phyloP scores from a whole-genome alignment of 1,284 basidiomycete genomes.

The Melanopsichium pennsylvanicum region DNA sequence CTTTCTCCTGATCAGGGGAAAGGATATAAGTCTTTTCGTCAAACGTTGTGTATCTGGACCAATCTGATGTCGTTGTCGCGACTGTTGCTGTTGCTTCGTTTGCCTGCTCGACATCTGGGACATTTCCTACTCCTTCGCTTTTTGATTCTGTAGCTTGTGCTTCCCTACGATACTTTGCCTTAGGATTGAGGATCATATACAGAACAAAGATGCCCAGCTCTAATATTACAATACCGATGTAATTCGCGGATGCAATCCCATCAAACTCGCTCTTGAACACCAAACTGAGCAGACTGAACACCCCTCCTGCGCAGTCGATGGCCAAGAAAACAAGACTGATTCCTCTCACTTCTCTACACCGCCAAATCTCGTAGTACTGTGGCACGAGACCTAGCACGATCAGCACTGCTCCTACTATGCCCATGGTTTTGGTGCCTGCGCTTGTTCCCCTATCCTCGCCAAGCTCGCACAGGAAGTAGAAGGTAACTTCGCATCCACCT shows the following conservation, averaged over 20 bases:
- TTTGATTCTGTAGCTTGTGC: constrained; percentile 1
- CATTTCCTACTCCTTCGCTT: not conserved
- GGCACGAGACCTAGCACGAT: constrained; percentile 74
- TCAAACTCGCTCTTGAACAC: constrained; percentile 76
- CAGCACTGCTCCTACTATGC: constrained; percentile 73
- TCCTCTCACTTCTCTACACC: constrained; percentile 75
- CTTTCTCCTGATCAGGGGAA: too few relatives aligned
- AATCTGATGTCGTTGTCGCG: constrained; percentile 11
- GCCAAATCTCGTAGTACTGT: constrained; percentile 75
- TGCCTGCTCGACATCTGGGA: constrained; percentile 4
- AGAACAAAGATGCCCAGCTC: constrained; percentile 71
- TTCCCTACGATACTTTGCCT: constrained; percentile 31
- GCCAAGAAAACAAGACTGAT: constrained; percentile 77
- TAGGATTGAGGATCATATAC: constrained; percentile 74
- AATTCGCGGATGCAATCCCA: constrained; percentile 71
- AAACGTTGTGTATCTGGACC: constrained; percentile 22
- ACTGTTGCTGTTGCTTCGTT: not conserved
- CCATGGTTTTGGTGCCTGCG: constrained; percentile 73
- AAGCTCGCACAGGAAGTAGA: constrained; percentile 69
- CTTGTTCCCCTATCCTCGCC: constrained; percentile 69
- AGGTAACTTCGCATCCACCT: constrained; percentile 73
- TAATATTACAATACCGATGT: constrained; percentile 73
- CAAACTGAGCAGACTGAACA: constrained; percentile 76
- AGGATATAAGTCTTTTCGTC: constrained; percentile 14
- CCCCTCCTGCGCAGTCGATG: constrained; percentile 76